A percentile compares a stretch with the other conserved stretches of the same genome.
Conservation (phyloP, 1,284 basidiomycete species). For the Psilocybe mexicana region DNA sequence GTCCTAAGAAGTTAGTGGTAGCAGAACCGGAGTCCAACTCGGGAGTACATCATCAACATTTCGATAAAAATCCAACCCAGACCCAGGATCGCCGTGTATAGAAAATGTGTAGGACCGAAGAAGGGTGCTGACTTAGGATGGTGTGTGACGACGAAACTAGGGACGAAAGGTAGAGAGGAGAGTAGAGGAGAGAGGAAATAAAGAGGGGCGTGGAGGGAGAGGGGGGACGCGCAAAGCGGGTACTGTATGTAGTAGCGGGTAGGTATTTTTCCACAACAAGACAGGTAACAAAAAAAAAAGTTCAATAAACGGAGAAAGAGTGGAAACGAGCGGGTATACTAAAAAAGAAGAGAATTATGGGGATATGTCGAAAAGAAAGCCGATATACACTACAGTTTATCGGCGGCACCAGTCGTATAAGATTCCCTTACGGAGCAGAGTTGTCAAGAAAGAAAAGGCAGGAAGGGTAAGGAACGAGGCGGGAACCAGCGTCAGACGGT, state of each 20-base stretch:
- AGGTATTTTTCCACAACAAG: constrained; percentile 22
- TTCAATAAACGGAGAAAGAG: constrained; percentile 3
- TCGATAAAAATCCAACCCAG: too few relatives aligned
- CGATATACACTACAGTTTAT: not conserved
- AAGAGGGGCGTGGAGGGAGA: not conserved
- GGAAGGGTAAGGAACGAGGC: not conserved
- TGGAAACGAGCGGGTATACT: constrained; percentile 9
- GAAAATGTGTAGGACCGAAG: too few relatives aligned
- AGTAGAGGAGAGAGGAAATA: not conserved
- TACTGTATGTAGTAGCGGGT: not conserved
- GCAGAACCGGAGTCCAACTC: too few relatives aligned
- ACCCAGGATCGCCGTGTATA: too few relatives aligned
- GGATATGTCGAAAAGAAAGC: not conserved
- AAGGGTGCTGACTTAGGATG: too few relatives aligned
- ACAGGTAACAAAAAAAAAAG: constrained; percentile 3
- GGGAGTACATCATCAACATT: too few relatives aligned
- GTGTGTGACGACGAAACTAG: too few relatives aligned
- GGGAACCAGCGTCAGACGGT: not conserved
- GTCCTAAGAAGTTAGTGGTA: too few relatives aligned
- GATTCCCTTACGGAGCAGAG: not conserved
- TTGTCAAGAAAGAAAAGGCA: not conserved
- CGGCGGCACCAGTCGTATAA: not conserved
- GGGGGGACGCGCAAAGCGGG: not conserved
- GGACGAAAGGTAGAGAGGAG: too few relatives aligned
- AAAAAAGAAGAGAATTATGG: not conserved